These are phyloP conservation scores for Athelia sp. DNA, from an alignment of 1,284 basidiomycete genomes.

Conservation along the genomic window DNA sequence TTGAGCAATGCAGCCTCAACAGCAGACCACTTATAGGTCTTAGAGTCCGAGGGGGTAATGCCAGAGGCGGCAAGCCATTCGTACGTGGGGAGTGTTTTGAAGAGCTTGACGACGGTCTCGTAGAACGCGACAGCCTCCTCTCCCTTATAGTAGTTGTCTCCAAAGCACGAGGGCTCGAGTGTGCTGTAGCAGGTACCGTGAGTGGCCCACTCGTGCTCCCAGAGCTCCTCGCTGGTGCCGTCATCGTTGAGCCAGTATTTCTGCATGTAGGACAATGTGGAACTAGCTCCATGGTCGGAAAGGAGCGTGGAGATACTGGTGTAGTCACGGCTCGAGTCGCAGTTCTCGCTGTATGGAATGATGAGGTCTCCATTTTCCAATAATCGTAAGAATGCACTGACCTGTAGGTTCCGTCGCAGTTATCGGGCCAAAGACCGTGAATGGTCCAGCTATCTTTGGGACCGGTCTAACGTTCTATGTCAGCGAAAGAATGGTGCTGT, in stretches of 20 bases:
- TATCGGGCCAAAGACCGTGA: conserved; percentile 22
- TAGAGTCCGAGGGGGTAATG: conserved; percentile 29
- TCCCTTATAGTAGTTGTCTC: neutral
- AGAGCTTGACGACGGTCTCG: conserved; percentile 22
- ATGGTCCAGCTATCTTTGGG: conserved; percentile 23
- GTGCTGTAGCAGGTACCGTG: conserved; percentile 30
- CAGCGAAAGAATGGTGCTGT: conserved; percentile 11
- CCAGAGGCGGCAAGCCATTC: conserved; percentile 30
- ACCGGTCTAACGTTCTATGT: conserved; percentile 18
- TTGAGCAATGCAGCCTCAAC: conserved; percentile 26
- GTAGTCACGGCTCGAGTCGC: conserved; percentile 28
- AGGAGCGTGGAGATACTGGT: conserved; percentile 28
- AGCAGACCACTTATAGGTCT: conserved; percentile 25
- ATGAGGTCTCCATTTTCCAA: conserved; percentile 13
- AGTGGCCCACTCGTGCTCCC: conserved; percentile 15
- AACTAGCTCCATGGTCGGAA: conserved; percentile 17
- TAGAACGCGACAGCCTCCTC: conserved; percentile 26
- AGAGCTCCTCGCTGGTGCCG: conserved; percentile 1
- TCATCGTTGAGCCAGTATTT: conserved; percentile 18
- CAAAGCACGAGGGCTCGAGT: conserved; percentile 19
- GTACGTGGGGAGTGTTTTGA: conserved; percentile 32
- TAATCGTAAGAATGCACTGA: neutral
- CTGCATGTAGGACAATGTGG: conserved; percentile 27
- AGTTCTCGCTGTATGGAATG: conserved; percentile 29
- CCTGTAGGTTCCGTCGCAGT: conserved; percentile 7